These are phyloP conservation scores for Talaromyces sp. DNA, from an alignment of 2,329 filamentous ascomycete genomes.

Conservation along the genomic window DNA sequence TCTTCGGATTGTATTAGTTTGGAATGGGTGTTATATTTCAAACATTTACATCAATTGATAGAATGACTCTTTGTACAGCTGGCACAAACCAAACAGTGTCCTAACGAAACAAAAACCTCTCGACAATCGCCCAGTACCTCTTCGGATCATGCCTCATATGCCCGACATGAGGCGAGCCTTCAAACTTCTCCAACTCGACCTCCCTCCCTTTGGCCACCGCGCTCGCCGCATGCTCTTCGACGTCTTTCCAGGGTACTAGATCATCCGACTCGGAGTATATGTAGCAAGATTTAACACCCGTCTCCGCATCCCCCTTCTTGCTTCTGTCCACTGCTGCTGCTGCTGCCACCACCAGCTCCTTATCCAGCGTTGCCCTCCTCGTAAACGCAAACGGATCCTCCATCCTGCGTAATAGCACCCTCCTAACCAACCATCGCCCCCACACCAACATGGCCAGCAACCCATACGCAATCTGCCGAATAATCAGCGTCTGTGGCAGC, in stretches of 20 bases:
- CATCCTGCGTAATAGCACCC: neutral
- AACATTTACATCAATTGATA: neutral
- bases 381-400: conserved; percentile 23
- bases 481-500: conserved; percentile 26
- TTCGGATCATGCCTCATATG: conserved; percentile 34
- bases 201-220: conserved; percentile 26
- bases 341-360: conserved; percentile 10
- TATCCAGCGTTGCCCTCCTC: conserved; percentile 28
- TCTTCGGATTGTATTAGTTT: neutral
- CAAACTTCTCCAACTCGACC: conserved; percentile 32
- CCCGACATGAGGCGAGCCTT: conserved; percentile 32
- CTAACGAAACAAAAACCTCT: conserved; percentile 2
- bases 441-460: conserved; percentile 21
- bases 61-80: neutral
- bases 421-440: conserved; percentile 14
- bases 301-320: conserved; percentile 1
- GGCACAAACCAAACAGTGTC: neutral
- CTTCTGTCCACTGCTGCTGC: conserved; percentile 13
- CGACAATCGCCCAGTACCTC: conserved; percentile 35
- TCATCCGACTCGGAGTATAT: conserved; percentile 37
- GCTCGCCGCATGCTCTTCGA: conserved; percentile 31
- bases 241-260: conserved; percentile 29
- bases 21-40: neutral
- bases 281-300: conserved; percentile 22
- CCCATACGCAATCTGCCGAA: conserved; percentile 22